These are phyloP conservation scores for Mycena epipterygia DNA, from an alignment of 768 basidiomycete species.

Conservation along the genomic window DNA sequence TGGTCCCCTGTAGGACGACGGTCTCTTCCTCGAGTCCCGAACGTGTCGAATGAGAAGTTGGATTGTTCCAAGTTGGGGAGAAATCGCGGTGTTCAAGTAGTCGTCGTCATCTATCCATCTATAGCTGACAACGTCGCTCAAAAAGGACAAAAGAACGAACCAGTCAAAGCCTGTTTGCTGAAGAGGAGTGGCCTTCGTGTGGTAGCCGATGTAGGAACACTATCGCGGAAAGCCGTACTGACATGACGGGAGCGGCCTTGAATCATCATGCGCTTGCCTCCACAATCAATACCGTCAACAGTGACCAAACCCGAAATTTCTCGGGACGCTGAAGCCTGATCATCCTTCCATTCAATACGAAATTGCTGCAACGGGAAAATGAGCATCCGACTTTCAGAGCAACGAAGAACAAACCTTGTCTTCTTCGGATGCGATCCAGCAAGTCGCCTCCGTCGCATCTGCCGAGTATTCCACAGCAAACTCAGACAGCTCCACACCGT, in stretches of 20 bases:
- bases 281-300: slow-evolving; percentile 20
- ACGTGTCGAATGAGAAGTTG: not conserved
- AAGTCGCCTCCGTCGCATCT: slow-evolving; percentile 15
- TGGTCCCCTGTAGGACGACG: not conserved
- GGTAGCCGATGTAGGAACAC: slow-evolving; percentile 1
- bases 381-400: no score
- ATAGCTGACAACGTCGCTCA: not conserved
- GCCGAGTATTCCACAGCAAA: slow-evolving; percentile 22
- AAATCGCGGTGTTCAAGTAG: slow-evolving; percentile 13
- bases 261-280: not conserved
- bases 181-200: slow-evolving; percentile 12
- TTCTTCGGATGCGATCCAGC: slow-evolving; percentile 26
- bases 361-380: slow-evolving; percentile 23
- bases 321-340: not conserved
- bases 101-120: slow-evolving; percentile 29
- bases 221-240: not conserved
- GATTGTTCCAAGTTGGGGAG: slow-evolving; percentile 25
- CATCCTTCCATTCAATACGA: not conserved
- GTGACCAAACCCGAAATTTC: not conserved
- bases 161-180: slow-evolving; percentile 20
- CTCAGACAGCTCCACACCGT: slow-evolving; percentile 12
- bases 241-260: no score
- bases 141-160: not conserved
- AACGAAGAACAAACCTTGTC: no score
- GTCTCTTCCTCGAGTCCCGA: not conserved